Percentiles rank a stretch among this genome's conserved stretches.
Conservation (phyloP, 208 protist genomes). For the Acanthamoeba divionensis region DNA sequence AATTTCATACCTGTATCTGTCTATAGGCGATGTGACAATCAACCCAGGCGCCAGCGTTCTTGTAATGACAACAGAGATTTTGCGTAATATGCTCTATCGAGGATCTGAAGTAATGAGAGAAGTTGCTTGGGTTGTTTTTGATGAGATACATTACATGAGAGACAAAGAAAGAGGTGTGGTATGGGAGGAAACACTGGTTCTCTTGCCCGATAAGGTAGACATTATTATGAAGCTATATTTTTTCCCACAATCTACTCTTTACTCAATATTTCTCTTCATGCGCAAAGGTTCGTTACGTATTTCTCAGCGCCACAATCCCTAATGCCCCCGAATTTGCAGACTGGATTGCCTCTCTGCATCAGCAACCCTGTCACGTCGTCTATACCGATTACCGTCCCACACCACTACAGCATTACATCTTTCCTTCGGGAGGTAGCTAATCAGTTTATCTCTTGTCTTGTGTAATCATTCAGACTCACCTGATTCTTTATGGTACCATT, state of each 20-base stretch:
- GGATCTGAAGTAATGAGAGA: conserved; percentile 97
- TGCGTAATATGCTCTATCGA: conserved; percentile 97
- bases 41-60: conserved; percentile 95
- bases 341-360: conserved; percentile 97
- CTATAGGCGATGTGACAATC: conserved; percentile 99
- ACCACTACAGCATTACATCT: conserved; percentile 99
- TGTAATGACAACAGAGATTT: conserved; percentile 99
- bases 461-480: no score
- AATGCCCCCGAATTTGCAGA: conserved; percentile 99
- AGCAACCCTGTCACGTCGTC: conserved; percentile 97
- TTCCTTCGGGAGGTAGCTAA: conserved; percentile 94
- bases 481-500: no score
- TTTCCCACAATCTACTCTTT: neutral
- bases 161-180: conserved; percentile 98
- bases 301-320: conserved; percentile 99
- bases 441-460: no score
- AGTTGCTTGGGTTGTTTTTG: conserved; percentile 99
- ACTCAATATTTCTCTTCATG: neutral
- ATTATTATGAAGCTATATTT: neutral
- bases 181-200: conserved; percentile 99
- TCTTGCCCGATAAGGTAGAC: conserved; percentile 90
- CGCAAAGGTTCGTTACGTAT: conserved; percentile 94
- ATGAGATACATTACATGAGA: conserved; percentile 99
- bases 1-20: no score
- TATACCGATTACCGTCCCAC: conserved; percentile 99